phyloP scores from a whole-genome alignment of 345 rosid species.

The Gossypioides kirkii region DNA sequence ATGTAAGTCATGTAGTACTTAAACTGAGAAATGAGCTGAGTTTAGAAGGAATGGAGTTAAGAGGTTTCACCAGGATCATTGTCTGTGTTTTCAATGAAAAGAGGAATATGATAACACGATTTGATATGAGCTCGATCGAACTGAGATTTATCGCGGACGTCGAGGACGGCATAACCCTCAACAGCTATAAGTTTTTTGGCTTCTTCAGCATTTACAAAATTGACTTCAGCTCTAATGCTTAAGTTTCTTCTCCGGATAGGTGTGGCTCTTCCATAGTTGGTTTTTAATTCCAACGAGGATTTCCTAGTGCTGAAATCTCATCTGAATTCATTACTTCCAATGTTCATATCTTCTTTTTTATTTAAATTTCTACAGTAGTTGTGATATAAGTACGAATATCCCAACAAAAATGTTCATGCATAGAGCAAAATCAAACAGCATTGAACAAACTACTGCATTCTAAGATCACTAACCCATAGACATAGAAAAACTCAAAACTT shows the following conservation, averaged over 20 bases:
- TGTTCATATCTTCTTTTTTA: slow-evolving; percentile 5
- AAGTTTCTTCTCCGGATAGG: slow-evolving; percentile 30
- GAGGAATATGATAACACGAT: slow-evolving; percentile 77
- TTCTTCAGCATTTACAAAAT: slow-evolving; percentile 72
- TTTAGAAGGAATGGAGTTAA: not conserved
- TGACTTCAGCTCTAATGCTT: slow-evolving; percentile 70
- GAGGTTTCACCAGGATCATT: slow-evolving; percentile 59
- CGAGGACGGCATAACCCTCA: slow-evolving; percentile 67
- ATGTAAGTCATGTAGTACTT: not conserved
- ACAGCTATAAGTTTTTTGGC: slow-evolving; percentile 55
- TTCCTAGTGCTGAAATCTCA: slow-evolving; percentile 47
- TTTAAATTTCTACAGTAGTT: too few relatives aligned
- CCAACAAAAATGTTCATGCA: not conserved
- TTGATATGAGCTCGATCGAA: slow-evolving; percentile 78
- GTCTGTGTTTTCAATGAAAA: slow-evolving; percentile 75
- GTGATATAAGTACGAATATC: not conserved
- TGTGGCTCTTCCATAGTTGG: slow-evolving; percentile 33
- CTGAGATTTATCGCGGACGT: slow-evolving; percentile 74
- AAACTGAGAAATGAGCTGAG: not conserved
- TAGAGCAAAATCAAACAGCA: not conserved
- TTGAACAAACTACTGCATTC: not conserved
- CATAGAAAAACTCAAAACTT: not conserved
- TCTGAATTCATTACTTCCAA: slow-evolving; percentile 22
- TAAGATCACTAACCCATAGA: not conserved
- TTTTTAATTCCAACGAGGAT: slow-evolving; percentile 36